Base-by-base conservation (phyloP, 192 early-diverging fungal genomes). In the Podila epigama region DNA sequence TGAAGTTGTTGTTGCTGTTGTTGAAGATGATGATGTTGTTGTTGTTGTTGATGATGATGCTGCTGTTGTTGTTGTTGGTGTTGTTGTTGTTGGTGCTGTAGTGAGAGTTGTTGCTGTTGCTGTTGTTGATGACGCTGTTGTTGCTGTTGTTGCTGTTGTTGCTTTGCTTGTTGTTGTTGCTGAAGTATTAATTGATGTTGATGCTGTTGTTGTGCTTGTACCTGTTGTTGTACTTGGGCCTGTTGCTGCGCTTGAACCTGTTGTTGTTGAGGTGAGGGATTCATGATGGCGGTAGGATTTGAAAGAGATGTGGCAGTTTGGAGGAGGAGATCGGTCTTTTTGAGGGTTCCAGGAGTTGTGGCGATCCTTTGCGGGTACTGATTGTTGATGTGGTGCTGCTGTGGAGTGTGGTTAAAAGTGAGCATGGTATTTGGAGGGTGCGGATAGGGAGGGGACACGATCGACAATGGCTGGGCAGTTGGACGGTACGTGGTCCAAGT, bases 351-450 rank as follows among this genome's bases (percentile, higher is more conserved):
- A 20, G 59, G 55, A 15, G 53, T 66, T 16, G 72, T 35, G 37
- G 58, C 52, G 34, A 68, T 59, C 44, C 65, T 66, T 36, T 68
- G 73, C 27, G 54, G 62, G 41, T 63, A 77, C 48, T 77, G 73
- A 61, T 77, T 77, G 34, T 63, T 59, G 44, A 77, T 66, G 52
- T 77, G 73, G 51, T 77, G 72, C 54, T 66, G 72, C 52, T 77
- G 73, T 41, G 60, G 53, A 36, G 63, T 66, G 31, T 77, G 73
- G 48, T 62, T 64, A 44, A 68, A 77, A 27, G 73, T 77, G 39
- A 77, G 73, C 73, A 77, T 77, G 59, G 32, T 62, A 63, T 36
- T 62, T 27, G 12, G 35, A 36, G 55, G 55, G 35, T 57, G 34
- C 18, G 32, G 55, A 28, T 29, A 18, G 55, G 55, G 22, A 51